Evolutionary conservation across 2,329 filamentous ascomycete species (phyloP).

Genomic region (Venturia pyrina): DNA sequence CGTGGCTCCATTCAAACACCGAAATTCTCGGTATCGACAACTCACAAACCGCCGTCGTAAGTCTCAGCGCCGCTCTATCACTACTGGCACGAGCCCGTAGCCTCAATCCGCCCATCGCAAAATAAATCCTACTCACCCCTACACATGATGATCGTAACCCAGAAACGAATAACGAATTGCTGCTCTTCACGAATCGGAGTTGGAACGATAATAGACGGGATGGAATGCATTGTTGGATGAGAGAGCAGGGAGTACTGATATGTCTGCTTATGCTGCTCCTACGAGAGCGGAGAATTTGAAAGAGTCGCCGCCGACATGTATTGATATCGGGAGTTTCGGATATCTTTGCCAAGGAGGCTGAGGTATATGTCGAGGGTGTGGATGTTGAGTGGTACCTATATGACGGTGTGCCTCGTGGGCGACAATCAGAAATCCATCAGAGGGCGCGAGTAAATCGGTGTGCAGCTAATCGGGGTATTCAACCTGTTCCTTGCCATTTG

Average conservation of each 20-base stretch:
- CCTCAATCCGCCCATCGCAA: slow-evolving; percentile 24
- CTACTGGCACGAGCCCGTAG: slow-evolving; percentile 19
- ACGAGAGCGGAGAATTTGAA: slow-evolving; percentile 22
- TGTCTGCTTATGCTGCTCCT: slow-evolving; percentile 16
- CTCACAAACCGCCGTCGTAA: slow-evolving; percentile 30
- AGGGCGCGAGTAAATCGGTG: too few relatives aligned
- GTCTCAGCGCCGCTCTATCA: slow-evolving; percentile 32
- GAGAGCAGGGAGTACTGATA: too few relatives aligned
- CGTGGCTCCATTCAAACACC: slow-evolving; percentile 30
- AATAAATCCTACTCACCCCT: slow-evolving; percentile 35
- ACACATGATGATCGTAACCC: slow-evolving; percentile 37
- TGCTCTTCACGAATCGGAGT: slow-evolving; percentile 27
- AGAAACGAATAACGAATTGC: slow-evolving; percentile 23
- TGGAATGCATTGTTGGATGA: slow-evolving; percentile 30
- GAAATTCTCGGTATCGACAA: slow-evolving; percentile 31
- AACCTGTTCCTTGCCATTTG: too few relatives aligned
- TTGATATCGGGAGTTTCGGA: slow-evolving; percentile 36
- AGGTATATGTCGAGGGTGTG: slow-evolving; percentile 26
- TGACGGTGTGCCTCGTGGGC: neutral
- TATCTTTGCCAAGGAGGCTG: slow-evolving; percentile 32
- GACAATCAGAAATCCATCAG: neutral
- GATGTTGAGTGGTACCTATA: neutral
- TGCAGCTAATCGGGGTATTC: too few relatives aligned
- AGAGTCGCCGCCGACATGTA: slow-evolving; percentile 33
- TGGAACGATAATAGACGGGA: slow-evolving; percentile 28